Evolutionary conservation across 768 basidiomycete species (phyloP), one percentile per base, ranked within the genome.

Genomic region (Auriculariales sp.): DNA sequence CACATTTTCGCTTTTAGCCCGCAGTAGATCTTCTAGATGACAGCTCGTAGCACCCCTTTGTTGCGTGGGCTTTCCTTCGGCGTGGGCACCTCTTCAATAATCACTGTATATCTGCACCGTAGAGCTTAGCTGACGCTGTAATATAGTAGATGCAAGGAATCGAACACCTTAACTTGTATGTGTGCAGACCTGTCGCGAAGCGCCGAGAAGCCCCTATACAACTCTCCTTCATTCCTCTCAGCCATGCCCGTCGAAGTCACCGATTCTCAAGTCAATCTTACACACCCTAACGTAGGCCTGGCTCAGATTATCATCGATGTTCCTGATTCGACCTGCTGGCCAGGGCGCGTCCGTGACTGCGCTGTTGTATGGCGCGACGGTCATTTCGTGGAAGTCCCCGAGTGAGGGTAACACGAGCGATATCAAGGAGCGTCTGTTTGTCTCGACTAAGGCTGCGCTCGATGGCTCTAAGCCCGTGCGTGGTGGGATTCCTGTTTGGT

Each of bases 381-480:
- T 97, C 15, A 74, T 81, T 35, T 93, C 91, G 0, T 97, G 91
- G 91, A 85, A 79, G 62, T 67, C 76, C 4, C 62, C 68, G 3
- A 70, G 70, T 29, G 56, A 54, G 32, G 52, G 57, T 19, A 42
- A 62, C 46, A 55, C 64, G 5, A 59, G 61, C 17, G 59, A 53
- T 15, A 68, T 73, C 1, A 58, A 65, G 32, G 91, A 94, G 60
- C 70, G 84, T 10, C 68, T 95, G 25, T 97, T 93, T 57, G 69
- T 94, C 3, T 90, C 87, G 9, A 72, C 74, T 10, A 90, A 86
- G 61, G 81, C 93, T 1, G 66, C 69, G 6, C 67, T 91, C 1
- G 89, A 94, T 57, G 87, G 86, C 1, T 76, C 77, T 31, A 91
- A 88, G 65, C 78, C 90, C 1, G 74, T 81, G 17, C 72, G 79